Conservation (phyloP, 306 rosid species). For the Cucumis hystrix region DNA sequence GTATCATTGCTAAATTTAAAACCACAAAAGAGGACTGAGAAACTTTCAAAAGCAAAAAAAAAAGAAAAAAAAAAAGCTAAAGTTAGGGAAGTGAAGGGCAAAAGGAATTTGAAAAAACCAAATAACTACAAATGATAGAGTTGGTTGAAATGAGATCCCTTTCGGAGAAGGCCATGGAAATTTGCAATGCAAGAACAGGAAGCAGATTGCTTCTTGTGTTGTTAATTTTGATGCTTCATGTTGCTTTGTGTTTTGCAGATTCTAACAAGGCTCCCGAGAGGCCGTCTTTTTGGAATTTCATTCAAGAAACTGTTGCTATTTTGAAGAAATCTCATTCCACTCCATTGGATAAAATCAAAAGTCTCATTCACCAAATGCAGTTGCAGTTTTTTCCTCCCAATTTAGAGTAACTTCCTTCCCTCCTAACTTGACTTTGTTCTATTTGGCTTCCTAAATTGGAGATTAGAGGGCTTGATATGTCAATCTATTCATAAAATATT, state of each 20-base stretch:
- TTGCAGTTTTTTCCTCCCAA: constrained; percentile 5
- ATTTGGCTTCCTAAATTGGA: neutral
- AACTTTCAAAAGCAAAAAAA: neutral
- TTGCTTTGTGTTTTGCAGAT: neutral
- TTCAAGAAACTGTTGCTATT: constrained; percentile 25
- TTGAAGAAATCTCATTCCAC: constrained; percentile 37
- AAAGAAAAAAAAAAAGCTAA: too few relatives aligned
- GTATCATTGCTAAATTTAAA: too few relatives aligned
- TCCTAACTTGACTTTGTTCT: neutral
- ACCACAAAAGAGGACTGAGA: neutral
- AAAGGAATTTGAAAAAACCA: neutral
- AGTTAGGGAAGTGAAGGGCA: neutral
- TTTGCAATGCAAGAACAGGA: neutral
- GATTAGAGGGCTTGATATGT: too few relatives aligned
- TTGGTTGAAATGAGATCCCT: neutral
- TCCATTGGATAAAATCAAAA: constrained; percentile 16
- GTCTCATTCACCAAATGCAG: neutral
- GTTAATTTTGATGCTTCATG: neutral
- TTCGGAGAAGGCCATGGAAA: neutral
- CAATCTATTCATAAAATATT: too few relatives aligned
- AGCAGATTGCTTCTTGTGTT: neutral
- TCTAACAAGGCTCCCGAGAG: neutral
- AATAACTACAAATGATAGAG: neutral
- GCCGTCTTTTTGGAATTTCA: constrained; percentile 16
- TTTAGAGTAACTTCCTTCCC: neutral